These are phyloP conservation scores for Thalassia testudinum DNA, from an alignment of 116 monocot species.

Conservation along the genomic window DNA sequence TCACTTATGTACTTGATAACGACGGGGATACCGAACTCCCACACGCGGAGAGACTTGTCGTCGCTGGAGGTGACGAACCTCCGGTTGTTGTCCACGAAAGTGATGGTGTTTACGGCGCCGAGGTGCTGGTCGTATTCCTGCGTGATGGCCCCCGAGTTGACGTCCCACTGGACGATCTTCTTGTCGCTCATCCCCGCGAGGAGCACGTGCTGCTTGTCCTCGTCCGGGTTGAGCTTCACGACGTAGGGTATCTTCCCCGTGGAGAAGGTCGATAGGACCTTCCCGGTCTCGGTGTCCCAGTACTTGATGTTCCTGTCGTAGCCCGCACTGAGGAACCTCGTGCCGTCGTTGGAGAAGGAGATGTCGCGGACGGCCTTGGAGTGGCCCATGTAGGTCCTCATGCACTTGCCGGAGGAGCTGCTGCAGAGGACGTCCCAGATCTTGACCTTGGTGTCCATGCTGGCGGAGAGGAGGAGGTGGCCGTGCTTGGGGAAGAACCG, in stretches of 20 bases:
- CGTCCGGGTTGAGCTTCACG: constrained; percentile 92
- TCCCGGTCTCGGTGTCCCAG: constrained; percentile 97
- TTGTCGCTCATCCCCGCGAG: constrained; percentile 96
- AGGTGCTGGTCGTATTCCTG: constrained; percentile 97
- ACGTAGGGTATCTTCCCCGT: constrained; percentile 94
- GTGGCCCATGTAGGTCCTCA: constrained; percentile 99
- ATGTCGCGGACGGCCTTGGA: constrained; percentile 89
- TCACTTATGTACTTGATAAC: constrained; percentile 98
- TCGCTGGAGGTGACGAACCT: constrained; percentile 96
- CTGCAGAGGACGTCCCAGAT: constrained; percentile 98
- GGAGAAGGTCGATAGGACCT: constrained; percentile 91
- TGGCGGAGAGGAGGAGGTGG: constrained; percentile 72
- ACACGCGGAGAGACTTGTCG: too few species aligned
- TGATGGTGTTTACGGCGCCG: constrained; percentile 91
- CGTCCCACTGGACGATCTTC: constrained; percentile 99
- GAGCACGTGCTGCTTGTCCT: constrained; percentile 89
- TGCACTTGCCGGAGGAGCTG: constrained; percentile 82
- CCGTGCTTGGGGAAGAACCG: constrained; percentile 86
- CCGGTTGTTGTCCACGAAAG: constrained; percentile 90
- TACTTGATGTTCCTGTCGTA: constrained; percentile 94
- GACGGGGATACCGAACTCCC: constrained; percentile 96
- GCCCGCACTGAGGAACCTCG: constrained; percentile 80
- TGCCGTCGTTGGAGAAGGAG: constrained; percentile 86
- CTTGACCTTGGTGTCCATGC: constrained; percentile 94
- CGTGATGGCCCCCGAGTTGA: constrained; percentile 90